Evolutionary conservation across 768 basidiomycete species (phyloP), one percentile per base, ranked within the genome.

Genomic region (Amyloporia xantha): DNA sequence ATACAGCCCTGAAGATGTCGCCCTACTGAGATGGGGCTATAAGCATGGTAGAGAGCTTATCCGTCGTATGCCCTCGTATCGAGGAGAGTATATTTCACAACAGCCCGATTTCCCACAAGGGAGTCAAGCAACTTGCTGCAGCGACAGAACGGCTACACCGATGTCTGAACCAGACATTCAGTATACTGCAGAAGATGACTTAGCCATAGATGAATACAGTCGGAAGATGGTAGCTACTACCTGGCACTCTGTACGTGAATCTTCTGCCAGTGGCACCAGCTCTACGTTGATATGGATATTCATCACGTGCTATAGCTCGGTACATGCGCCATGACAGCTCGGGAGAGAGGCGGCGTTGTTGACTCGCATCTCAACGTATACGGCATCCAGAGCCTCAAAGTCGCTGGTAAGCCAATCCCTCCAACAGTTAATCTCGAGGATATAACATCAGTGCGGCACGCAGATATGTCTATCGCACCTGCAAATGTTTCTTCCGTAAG

Each of bases 291-390:
- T 39, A 17, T 43, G 7, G 33, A 2, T 2, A 5, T 42, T 4
- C 23, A 37, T 24, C 2, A 17, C 43, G 21, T 24, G 49, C 3
- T 23, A 42, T 38, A 82, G 80, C 68, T 81, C 12, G 82, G 82
- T 33, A 84, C 82, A 0, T 84, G 81, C 50, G 75, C 80, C 1
- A 84, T 85, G 82, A 82, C 82, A 59, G 71, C 79, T 2, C 71
- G 74, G n/a, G 70, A 76, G 15, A 49, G 71, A 36, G 75, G 73
- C 4, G 83, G 82, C 12, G 84, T 85, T 3, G 79, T 86, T 6
- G 80, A 86, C 56, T 46, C 73, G 24, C 66, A 66, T 15, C 63
- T 86, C 33, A 79, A 79, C 52, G 81, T 86, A 12, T 83, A 85
- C 51, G 81, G 80, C 0, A 70, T 78, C 1, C 53, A 66, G 53